Base-by-base conservation (phyloP, 148 eudicot genomes). In the Vaccinium darrowii region DNA sequence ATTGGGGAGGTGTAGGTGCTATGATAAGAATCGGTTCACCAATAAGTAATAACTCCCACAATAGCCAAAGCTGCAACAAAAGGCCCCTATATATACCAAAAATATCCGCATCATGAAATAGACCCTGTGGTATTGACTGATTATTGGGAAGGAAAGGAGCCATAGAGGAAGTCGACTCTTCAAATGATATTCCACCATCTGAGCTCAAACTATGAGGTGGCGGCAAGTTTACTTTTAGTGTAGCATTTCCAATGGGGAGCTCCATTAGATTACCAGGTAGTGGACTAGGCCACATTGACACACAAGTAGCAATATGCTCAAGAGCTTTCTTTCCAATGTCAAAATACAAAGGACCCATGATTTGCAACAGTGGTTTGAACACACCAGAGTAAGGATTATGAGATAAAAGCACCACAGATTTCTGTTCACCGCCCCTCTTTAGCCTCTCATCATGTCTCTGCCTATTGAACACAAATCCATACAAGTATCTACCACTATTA, bases 391-490 rank as follows among this genome's bases (percentile, higher is more conserved):
- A 95, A 12, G 99, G 99, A 85, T 86, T 84, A 49, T 92, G 95
- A 80, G 99, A 97, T 81, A 97, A 87, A 84, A 97, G 95, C 77
- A 97, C 98, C 78, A 97, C 98, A 18, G 99, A 97, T 85, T 95
- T 95, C 86, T 97, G 99, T 77, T 97, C 99, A 73, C 99, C 99
- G 56, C 99, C 99, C 80, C 99, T 91, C 90, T 93, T 95, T 54
- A 97, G 93, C 92, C 93, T 94, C 89, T 97, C 99, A 79, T 97
- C 99, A 65, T 97, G 99, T 85, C 98, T 94, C 91, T 97, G 96
- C 88, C 99, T 95, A 86, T 97, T 97, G 74, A 97, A 97, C 71
- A 95, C 99, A 90, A 91, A 97, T 8, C 99, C 99, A 79, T 97
- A 95, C 87, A 97, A 90, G 89, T 86, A 92, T 54, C 83, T 85